Evolutionary conservation across 306 rosid species (phyloP), one percentile per base, ranked within the genome.

Genomic region (Trichosanthes truncata): DNA sequence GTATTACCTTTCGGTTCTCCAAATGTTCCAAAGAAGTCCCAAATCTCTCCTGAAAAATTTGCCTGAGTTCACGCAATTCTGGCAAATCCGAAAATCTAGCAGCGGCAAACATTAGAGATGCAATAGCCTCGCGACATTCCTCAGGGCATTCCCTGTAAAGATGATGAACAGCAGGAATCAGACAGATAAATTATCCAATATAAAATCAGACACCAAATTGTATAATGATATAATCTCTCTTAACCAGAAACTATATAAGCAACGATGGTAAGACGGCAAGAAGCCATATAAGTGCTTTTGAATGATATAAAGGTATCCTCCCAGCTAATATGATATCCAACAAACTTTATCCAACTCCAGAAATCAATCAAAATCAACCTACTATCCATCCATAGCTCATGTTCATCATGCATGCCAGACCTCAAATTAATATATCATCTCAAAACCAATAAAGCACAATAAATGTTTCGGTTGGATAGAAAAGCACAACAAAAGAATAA

Each of bases 31-130:
- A 41, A 51, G 90, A 83, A 84, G 83, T 85, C 61, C 79, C 92
- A 6, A 87, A 95, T 89, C 91, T 89, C 89, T 93, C 94, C 78
- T 90, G 93, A 86, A 93, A 90, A 49, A 84, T 84, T 80, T 93
- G 93, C 81, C 99, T 87, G 23, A 93, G 92, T 21, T 95, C 96
- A 13, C 98, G 99, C 82, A 95, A 82, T 86, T 95, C 99, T 40
- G 99, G 99, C 82, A 95, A 84, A 89, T 95, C 97, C 63, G 97
- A 95, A 88, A 93, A 93, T 83, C 97, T 84, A 59, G 99, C 98
- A 21, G 99, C 98, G 5, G 98, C 94, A 84, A 86, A 48, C 97
- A 90, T 90, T 77, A 93, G 79, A 75, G 96, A 90, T 5, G 99
- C 85, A 80, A 91, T 85, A 84, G 98, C 90, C 67, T 91, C 93